A percentile compares a stretch with the other conserved stretches of the same genome.
Evolutionary conservation across 1,139 yeast species (phyloP).

Genomic region (Yamadazyma sp.): DNA sequence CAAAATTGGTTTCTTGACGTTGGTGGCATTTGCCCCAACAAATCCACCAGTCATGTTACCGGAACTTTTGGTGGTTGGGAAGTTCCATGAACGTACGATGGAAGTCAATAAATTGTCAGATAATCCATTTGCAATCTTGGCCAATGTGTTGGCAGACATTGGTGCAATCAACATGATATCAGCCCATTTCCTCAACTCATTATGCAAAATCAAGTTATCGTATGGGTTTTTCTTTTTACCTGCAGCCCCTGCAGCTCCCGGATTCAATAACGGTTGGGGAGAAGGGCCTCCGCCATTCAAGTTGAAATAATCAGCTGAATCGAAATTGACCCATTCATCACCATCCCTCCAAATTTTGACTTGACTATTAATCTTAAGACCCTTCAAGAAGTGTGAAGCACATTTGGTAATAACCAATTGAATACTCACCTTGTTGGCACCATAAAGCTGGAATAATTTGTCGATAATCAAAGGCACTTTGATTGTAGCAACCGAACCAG

Average conservation of each 20-base stretch:
- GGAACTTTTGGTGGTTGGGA: conserved; percentile 25
- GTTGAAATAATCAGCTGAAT: conserved; percentile 20
- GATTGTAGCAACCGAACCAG: conserved; percentile 96
- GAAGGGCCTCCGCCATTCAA: conserved; percentile 1
- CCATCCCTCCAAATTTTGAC: conserved; percentile 92
- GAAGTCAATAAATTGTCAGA: conserved; percentile 87
- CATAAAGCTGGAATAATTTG: conserved; percentile 73
- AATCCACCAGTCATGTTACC: neutral
- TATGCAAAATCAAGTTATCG: conserved; percentile 65
- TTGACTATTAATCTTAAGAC: conserved; percentile 74
- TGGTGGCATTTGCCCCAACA: conserved; percentile 8
- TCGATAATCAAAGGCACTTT: conserved; percentile 86
- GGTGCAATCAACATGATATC: conserved; percentile 91
- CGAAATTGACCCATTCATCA: conserved; percentile 80
- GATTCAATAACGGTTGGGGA: neutral
- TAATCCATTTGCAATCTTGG: conserved; percentile 87
- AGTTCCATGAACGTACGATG: conserved; percentile 90
- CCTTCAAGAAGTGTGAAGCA: conserved; percentile 80
- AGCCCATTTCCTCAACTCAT: conserved; percentile 93
- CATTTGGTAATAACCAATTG: conserved; percentile 83
- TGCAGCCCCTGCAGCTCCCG: conserved; percentile 5
- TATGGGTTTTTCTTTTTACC: conserved; percentile 38
- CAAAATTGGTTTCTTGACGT: conserved; percentile 65
- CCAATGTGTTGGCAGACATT: conserved; percentile 87
- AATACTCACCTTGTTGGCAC: conserved; percentile 68